These are phyloP conservation scores for Apiotrichum gracile DNA, from an alignment of 1,284 basidiomycete genomes.

Conservation along the genomic window DNA sequence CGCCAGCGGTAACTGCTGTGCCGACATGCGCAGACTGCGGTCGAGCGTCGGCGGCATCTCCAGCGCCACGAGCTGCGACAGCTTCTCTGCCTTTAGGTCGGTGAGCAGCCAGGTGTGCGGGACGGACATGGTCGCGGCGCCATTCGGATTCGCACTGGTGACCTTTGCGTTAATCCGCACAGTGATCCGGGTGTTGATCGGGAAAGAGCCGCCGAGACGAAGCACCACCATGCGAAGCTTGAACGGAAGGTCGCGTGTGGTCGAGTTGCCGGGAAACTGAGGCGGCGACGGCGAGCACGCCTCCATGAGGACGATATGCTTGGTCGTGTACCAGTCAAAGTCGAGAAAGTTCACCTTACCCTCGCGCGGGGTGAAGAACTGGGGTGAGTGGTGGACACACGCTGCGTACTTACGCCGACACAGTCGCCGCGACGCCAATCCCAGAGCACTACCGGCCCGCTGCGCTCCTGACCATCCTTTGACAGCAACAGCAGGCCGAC, in stretches of 20 bases:
- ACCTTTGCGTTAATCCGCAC: background rate
- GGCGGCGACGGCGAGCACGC: background rate
- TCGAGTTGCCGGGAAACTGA: background rate
- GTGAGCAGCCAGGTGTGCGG: background rate
- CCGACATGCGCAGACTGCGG: background rate
- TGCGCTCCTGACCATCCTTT: background rate
- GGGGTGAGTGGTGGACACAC: background rate
- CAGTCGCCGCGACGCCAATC: conserved; percentile 1
- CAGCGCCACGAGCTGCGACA: background rate
- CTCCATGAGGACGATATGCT: conserved; percentile 1
- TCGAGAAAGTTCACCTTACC: background rate
- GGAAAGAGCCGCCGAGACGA: background rate
- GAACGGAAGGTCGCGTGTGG: background rate
- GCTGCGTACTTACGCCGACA: background rate
- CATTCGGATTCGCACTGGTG: background rate
- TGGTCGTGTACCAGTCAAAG: conserved; percentile 1
- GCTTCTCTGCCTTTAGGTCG: background rate
- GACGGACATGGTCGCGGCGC: background rate
- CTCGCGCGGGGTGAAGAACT: background rate
- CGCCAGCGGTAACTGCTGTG: background rate
- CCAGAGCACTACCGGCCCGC: background rate
- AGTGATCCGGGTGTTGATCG: background rate
- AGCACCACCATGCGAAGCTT: background rate
- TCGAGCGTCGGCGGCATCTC: background rate
- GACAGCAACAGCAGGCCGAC: conserved; percentile 1